Evolutionary conservation across 768 basidiomycete species (phyloP).

Genomic region (Boletus reticuloceps): DNA sequence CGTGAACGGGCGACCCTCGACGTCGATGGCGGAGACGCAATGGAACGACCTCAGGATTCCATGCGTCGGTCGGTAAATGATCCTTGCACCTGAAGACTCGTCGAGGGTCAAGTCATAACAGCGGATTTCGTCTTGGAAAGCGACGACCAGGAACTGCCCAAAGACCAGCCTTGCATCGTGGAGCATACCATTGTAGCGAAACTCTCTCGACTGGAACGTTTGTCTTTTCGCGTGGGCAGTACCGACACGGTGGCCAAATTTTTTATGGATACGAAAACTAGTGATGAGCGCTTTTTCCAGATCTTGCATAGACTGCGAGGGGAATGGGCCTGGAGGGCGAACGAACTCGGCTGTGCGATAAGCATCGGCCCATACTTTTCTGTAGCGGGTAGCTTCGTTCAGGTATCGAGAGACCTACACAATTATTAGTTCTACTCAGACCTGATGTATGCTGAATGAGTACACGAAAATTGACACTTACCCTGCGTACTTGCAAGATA

Average conservation of each 20-base stretch:
- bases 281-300: slow-evolving; percentile 14
- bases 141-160: slow-evolving; percentile 15
- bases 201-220: neutral
- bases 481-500: slow-evolving; percentile 15
- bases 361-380: slow-evolving; percentile 15
- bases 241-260: neutral
- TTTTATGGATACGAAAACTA: slow-evolving; percentile 5
- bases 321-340: slow-evolving; percentile 18
- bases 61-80: slow-evolving; percentile 9
- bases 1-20: slow-evolving; percentile 13
- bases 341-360: slow-evolving; percentile 14
- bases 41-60: neutral
- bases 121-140: slow-evolving; percentile 8
- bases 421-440: neutral
- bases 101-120: slow-evolving; percentile 15
- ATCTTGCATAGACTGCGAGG: slow-evolving; percentile 11
- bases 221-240: neutral
- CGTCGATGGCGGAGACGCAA: slow-evolving; percentile 10
- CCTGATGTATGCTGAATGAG: neutral
- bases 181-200: neutral
- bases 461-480: neutral
- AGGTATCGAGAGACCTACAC: slow-evolving; percentile 13
- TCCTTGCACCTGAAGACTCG: neutral
- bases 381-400: slow-evolving; percentile 1
- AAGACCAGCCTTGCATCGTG: slow-evolving; percentile 7